phyloP scores from a whole-genome alignment of 305 asterid species.

The Euphrasia arctica region DNA sequence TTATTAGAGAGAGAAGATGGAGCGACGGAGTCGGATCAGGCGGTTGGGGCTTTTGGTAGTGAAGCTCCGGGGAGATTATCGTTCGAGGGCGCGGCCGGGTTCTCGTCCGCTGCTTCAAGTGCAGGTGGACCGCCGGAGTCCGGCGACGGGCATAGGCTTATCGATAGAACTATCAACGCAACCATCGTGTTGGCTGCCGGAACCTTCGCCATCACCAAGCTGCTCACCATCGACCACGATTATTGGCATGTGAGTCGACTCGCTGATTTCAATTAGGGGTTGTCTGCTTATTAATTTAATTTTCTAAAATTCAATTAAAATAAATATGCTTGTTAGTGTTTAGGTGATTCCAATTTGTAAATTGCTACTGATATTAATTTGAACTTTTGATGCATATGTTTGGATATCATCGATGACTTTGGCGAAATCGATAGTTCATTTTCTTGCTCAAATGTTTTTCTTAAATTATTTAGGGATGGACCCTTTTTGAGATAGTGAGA shows the following conservation, averaged over 20 bases:
- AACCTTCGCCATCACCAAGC: conserved; percentile 70
- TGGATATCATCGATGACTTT: background rate
- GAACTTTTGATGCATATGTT: background rate
- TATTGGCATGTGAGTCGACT: conserved; percentile 77
- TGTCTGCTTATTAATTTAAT: background rate
- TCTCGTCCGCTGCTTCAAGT: conserved; percentile 41
- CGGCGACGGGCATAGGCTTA: conserved; percentile 30
- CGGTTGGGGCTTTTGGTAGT: conserved; percentile 59
- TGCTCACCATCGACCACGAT: conserved; percentile 77
- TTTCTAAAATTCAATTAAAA: background rate
- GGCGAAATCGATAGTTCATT: background rate
- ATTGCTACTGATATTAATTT: background rate
- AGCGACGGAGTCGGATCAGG: conserved; percentile 44
- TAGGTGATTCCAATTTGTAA: conserved; percentile 1
- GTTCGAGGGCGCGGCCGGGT: conserved; percentile 57
- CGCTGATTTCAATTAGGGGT: background rate
- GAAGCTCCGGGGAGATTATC: conserved; percentile 49
- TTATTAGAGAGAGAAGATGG: conserved; percentile 42
- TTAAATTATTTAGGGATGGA: conserved; percentile 68
- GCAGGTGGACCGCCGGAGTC: conserved; percentile 35
- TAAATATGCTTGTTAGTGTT: conserved; percentile 1
- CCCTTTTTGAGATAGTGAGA: conserved; percentile 72
- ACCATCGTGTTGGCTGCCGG: conserved; percentile 78
- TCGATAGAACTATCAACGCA: conserved; percentile 77
- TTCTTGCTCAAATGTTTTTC: background rate